Percentiles rank a stretch among this genome's conserved stretches.
Evolutionary conservation across 805 yeast genomes (phyloP).

Genomic region (Metschnikowia borealis): DNA sequence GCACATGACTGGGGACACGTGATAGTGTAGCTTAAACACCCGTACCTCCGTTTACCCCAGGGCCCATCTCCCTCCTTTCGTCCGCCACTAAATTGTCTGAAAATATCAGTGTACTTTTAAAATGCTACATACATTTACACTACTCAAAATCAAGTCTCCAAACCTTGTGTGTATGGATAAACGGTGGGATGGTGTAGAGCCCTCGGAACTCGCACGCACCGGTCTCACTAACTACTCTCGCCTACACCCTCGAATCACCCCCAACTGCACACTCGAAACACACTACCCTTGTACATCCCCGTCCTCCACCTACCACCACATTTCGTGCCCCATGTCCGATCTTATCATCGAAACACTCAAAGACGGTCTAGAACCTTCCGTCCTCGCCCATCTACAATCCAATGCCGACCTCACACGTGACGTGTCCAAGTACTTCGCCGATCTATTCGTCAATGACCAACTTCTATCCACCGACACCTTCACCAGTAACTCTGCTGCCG

Average conservation of each 20-base stretch:
- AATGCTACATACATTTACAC: too few relatives aligned
- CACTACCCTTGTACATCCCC: not conserved
- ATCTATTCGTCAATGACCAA: slow-evolving; percentile 47
- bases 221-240: not conserved
- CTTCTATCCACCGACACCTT: slow-evolving; percentile 41
- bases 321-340: slow-evolving; percentile 22
- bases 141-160: too few relatives aligned
- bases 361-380: slow-evolving; percentile 24
- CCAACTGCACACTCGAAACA: not conserved
- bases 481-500: slow-evolving; percentile 33
- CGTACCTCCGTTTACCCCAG: not conserved
- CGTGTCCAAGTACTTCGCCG: slow-evolving; percentile 32
- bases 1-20: too few relatives aligned
- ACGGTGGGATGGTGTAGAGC: too few relatives aligned
- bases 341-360: slow-evolving; percentile 33
- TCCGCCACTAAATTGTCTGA: too few relatives aligned
- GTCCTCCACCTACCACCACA: not conserved
- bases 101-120: too few relatives aligned
- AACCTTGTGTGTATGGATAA: too few relatives aligned
- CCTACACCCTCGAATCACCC: not conserved
- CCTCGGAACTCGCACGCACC: slow-evolving; percentile 1
- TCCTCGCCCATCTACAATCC: slow-evolving; percentile 17
- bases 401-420: slow-evolving; percentile 18
- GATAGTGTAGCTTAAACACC: not conserved
- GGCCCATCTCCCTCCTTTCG: not conserved